A percentile compares a stretch with the other conserved stretches of the same genome.
Evolutionary conservation across 768 basidiomycete genomes (phyloP).

Genomic region (Lenzites betulinus): DNA sequence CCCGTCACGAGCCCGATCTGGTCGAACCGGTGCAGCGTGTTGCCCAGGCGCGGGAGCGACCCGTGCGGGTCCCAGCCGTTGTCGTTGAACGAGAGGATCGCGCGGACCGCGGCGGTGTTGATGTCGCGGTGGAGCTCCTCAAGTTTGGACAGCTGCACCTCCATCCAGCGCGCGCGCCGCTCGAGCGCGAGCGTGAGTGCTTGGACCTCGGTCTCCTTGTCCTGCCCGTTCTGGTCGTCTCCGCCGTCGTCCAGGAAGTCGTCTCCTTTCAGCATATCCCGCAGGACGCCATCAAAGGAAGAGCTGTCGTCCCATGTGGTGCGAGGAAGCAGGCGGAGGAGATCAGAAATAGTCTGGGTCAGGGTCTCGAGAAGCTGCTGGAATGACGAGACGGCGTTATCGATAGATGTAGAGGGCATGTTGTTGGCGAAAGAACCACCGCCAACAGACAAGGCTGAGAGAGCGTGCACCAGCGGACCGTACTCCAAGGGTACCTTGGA

Average conservation of each 20-base stretch:
- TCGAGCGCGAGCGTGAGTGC: conserved; percentile 82
- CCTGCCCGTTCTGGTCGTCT: conserved; percentile 63
- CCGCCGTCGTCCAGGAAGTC: conserved; percentile 80
- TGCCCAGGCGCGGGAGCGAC: conserved; percentile 70
- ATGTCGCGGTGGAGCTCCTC: conserved; percentile 90
- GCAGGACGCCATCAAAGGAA: conserved; percentile 81
- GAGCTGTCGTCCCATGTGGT: conserved; percentile 92
- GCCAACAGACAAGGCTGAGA: conserved; percentile 84
- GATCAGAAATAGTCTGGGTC: conserved; percentile 87
- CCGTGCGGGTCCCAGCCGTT: conserved; percentile 77
- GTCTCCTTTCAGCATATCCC: conserved; percentile 88
- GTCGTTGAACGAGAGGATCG: conserved; percentile 82
- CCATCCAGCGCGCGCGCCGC: conserved; percentile 92
- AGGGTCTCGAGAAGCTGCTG: conserved; percentile 86
- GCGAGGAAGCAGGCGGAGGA: conserved; percentile 81
- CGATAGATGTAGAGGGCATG: conserved; percentile 86
- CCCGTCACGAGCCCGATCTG: conserved; percentile 55
- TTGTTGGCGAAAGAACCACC: conserved; percentile 83
- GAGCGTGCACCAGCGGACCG: conserved; percentile 80
- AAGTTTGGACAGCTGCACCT: conserved; percentile 84
- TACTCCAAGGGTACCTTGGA: conserved; percentile 83
- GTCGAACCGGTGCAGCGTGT: conserved; percentile 69
- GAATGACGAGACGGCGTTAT: conserved; percentile 88
- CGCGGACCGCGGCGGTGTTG: conserved; percentile 83
- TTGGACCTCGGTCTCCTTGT: conserved; percentile 82